Conservation (phyloP, 2,329 filamentous ascomycete species). For the Colletotrichum sp. region DNA sequence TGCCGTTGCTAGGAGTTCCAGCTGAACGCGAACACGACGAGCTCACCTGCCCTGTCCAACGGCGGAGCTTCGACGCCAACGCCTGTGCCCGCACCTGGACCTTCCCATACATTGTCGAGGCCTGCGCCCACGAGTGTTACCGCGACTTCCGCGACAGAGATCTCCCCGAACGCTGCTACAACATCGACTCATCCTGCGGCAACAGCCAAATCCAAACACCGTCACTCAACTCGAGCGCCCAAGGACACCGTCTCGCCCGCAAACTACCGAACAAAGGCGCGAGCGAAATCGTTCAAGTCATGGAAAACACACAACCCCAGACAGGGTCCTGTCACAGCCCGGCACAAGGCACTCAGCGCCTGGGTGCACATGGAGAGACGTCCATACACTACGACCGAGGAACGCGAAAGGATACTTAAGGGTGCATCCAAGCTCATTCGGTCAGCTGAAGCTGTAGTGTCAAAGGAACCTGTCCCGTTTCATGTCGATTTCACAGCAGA, state of each 20-base stretch:
- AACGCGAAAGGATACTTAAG: conserved; percentile 22
- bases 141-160: background rate
- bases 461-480: conserved; percentile 26
- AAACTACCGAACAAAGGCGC: conserved; percentile 21
- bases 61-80: background rate
- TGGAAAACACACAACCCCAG: background rate
- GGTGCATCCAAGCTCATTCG: conserved; percentile 20
- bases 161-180: background rate
- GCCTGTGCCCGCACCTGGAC: background rate
- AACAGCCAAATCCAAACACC: background rate
- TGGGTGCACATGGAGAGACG: conserved; percentile 21
- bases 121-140: background rate
- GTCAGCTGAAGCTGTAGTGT: background rate
- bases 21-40: background rate
- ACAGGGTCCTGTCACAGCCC: background rate
- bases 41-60: background rate
- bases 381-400: conserved; percentile 27
- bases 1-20: background rate
- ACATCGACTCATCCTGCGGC: background rate
- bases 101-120: background rate
- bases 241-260: background rate
- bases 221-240: background rate
- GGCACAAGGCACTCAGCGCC: background rate
- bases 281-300: conserved; percentile 24
- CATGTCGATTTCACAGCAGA: conserved; percentile 52